A percentile compares a stretch with the other conserved stretches of the same genome.
phyloP scores from a whole-genome alignment of 1,284 basidiomycete species.

The Phenoliferia sp. region DNA sequence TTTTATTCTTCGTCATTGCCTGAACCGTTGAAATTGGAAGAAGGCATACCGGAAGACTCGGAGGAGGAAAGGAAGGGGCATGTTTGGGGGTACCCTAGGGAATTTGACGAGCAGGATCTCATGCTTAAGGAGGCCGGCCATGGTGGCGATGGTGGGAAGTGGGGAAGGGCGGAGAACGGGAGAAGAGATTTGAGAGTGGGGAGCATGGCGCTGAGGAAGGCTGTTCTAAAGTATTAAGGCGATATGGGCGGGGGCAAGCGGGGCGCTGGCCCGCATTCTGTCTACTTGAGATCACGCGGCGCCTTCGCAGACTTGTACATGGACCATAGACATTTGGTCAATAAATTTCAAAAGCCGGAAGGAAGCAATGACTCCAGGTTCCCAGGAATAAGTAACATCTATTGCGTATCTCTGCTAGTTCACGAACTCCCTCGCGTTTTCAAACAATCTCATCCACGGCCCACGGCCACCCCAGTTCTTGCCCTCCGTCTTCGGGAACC shows the following conservation, averaged over 20 bases:
- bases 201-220: background rate
- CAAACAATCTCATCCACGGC: slow-evolving; percentile 94
- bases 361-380: too few species aligned
- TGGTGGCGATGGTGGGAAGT: background rate
- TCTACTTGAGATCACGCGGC: too few species aligned
- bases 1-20: slow-evolving; percentile 30
- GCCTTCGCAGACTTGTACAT: too few species aligned
- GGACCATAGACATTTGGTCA: too few species aligned
- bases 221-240: background rate
- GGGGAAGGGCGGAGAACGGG: background rate
- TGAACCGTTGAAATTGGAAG: slow-evolving; percentile 5
- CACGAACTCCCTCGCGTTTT: slow-evolving; percentile 62
- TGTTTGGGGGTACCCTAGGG: background rate
- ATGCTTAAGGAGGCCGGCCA: background rate
- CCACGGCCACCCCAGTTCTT: slow-evolving; percentile 66
- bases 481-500: slow-evolving; percentile 56
- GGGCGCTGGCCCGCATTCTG: too few species aligned
- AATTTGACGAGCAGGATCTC: background rate
- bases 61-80: slow-evolving; percentile 11
- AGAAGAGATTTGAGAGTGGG: background rate
- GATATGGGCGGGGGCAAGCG: too few species aligned
- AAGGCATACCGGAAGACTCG: slow-evolving; percentile 11
- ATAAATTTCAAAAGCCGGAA: too few species aligned
- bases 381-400: too few species aligned
- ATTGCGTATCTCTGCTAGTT: slow-evolving; percentile 29